phyloP scores from a whole-genome alignment of 1,139 yeast species.

The Hyphopichia burtonii region DNA sequence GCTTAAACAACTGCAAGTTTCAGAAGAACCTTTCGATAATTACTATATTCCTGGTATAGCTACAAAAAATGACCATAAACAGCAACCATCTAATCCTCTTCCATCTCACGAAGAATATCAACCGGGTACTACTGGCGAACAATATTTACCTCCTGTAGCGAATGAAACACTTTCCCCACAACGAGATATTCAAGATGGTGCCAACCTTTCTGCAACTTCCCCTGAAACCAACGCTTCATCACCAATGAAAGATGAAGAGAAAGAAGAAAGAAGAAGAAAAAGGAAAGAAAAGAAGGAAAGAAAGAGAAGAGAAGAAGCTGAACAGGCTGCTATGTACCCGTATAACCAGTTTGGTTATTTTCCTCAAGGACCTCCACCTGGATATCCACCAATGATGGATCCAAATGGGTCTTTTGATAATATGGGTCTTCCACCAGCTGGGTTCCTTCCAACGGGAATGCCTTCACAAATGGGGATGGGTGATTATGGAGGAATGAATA shows the following conservation, averaged over 20 bases:
- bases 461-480: not conserved
- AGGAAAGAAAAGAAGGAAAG: conserved; percentile 11
- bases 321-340: conserved; percentile 4
- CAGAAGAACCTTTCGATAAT: conserved; percentile 30
- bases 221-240: not conserved
- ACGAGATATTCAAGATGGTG: not conserved
- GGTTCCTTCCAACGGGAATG: conserved; percentile 3
- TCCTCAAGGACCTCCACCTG: conserved; percentile 14
- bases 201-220: not conserved
- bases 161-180: not conserved
- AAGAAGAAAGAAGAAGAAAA: conserved; percentile 16
- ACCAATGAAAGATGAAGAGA: conserved; percentile 6
- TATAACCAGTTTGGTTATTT: conserved; percentile 10
- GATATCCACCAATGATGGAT: not conserved
- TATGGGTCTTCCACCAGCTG: conserved; percentile 3
- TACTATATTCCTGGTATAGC: conserved; percentile 17
- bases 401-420: conserved; percentile 3
- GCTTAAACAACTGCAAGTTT: conserved; percentile 4
- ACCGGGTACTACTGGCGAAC: not conserved
- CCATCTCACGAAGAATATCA: not conserved
- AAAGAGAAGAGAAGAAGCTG: conserved; percentile 17
- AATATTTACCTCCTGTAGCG: not conserved
- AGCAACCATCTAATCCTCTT: not conserved
- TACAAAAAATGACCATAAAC: not conserved
- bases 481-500: not conserved